Base-by-base conservation (phyloP, 2,329 filamentous ascomycete genomes). In the Paraphaeosphaeria minitans region DNA sequence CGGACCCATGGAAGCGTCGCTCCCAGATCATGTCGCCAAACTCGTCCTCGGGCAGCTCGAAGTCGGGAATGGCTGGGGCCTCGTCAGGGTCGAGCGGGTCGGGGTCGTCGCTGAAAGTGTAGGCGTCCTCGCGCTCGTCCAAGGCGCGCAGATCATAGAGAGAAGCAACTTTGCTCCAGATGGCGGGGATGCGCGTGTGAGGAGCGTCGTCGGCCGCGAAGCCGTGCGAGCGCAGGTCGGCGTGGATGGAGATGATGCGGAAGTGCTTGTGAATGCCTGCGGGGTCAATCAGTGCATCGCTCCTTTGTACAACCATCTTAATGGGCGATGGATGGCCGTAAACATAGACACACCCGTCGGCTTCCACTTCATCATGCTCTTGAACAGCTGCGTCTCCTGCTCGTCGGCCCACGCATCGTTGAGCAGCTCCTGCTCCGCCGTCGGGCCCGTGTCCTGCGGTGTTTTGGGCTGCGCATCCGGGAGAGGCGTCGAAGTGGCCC, bases 371-470 rank as follows among this genome's bases (percentile, higher is more conserved):
- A 98, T 93, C 66, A 98, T 89, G 53, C 89, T 92, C 75, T 97
- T 97, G 80, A 97, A 92, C 0, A 99, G 83, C 42, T 92, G 93
- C 1, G 92, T 93, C 66, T 96, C 90, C 77, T 99, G 95, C 72
- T 97, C 94, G 70, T 97, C 93, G 4, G 93, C 97, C 95, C 95
- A 99, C 27, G 89, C 86, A 64, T 94, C 91, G 57, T 87, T 85
- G 50, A 85, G 76, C 4, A 82, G 71, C 61, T 87, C 69, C 33
- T 60, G 85, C 67, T 87, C 83, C 2, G 75, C 70, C 31, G 77
- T 75, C 16, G 77, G 24, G 12, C 70, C 70, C 3, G 75, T 66
- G 27, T 77, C 75, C 47, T 74, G 69, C 35, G 78, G 75, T 16
- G 79, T 77, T 59, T 77, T 77, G 50, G 78, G 72, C 63, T 77